Evolutionary conservation across 345 rosid species (phyloP).

Genomic region (Durio zibethinus): DNA sequence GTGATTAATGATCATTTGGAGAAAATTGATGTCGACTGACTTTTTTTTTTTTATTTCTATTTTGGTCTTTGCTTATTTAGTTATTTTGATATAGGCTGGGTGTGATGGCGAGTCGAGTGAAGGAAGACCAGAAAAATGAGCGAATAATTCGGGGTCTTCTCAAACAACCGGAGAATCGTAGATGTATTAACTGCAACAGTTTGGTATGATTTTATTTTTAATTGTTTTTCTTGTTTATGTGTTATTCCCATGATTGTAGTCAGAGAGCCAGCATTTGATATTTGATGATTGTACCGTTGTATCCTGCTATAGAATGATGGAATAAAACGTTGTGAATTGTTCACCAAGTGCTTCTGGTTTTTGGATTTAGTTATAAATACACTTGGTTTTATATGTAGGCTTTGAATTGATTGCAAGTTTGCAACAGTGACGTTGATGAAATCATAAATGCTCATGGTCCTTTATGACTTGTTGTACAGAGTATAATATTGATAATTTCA

Average conservation of each 20-base stretch:
- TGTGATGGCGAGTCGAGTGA: conserved; percentile 61
- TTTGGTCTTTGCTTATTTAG: conserved; percentile 6
- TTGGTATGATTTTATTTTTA: conserved; percentile 44
- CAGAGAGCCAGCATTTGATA: neutral
- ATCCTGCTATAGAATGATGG: neutral
- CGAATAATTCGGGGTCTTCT: conserved; percentile 77
- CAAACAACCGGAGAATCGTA: conserved; percentile 77
- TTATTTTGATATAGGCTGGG: conserved; percentile 15
- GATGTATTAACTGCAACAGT: conserved; percentile 92
- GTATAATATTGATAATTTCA: neutral
- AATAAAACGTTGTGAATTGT: neutral
- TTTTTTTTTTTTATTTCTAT: neutral
- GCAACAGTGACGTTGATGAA: neutral
- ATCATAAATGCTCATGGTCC: neutral
- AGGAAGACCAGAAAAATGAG: conserved; percentile 91
- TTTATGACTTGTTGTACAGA: neutral
- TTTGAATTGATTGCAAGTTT: neutral
- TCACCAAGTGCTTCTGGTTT: neutral
- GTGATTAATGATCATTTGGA: conserved; percentile 7
- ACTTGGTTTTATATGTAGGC: neutral
- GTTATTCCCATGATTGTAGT: conserved; percentile 8
- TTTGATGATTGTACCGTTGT: neutral
- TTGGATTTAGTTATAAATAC: neutral
- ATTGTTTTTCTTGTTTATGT: conserved; percentile 7
- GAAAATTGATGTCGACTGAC: neutral